Base-by-base conservation (phyloP, 495 filamentous ascomycete species). In the Podospora pseudocomata region DNA sequence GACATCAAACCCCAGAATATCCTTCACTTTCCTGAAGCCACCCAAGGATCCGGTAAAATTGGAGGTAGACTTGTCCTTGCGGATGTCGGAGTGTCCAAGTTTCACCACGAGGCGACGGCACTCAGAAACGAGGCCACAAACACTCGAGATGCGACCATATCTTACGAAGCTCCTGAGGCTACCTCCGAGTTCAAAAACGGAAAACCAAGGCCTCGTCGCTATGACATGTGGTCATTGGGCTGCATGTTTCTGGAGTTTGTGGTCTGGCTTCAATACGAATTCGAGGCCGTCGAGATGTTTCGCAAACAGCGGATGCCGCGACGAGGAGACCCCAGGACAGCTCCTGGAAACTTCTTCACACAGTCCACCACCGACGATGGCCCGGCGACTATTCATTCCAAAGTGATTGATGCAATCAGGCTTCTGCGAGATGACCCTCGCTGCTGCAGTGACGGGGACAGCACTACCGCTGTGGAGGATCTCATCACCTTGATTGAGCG, bases 181-280 rank as follows among this genome's bases (percentile, higher is more conserved):
- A 18, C 53, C 27, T 57, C 59, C 23, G 64, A 66, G 4, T 27
- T 26, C 15, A 23, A 3, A 34, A 58, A 57, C 34, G 54, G 63
- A 4, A 66, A 60, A 1, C 70, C 70, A 30, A 67, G 70, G 39
- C 34, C 63, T 7, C 63, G 70, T 15, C 32, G 57, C n/a, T 74
- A 73, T 55, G 76, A 76, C 53, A 65, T 75, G 39, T 76, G 76
- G 76, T 76, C 74, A 18, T 58, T 73, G 15, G 74, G 76, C 19
- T 78, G 76, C 27, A 66, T 76, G 20, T 58, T 75, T 5, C 67
- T 77, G 20, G 74, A 77, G 69, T 58, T 60, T 55, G 30, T 61
- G 7, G 65, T 70, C 23, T 76, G 74, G 75, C 63, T 74, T 34
- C 63, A 74, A 32, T 68, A 63, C 32, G 75, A 67, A 2, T 65